These are phyloP conservation scores for Boechera divaricarpa DNA, from an alignment of 345 rosid genomes.

Conservation along the genomic window DNA sequence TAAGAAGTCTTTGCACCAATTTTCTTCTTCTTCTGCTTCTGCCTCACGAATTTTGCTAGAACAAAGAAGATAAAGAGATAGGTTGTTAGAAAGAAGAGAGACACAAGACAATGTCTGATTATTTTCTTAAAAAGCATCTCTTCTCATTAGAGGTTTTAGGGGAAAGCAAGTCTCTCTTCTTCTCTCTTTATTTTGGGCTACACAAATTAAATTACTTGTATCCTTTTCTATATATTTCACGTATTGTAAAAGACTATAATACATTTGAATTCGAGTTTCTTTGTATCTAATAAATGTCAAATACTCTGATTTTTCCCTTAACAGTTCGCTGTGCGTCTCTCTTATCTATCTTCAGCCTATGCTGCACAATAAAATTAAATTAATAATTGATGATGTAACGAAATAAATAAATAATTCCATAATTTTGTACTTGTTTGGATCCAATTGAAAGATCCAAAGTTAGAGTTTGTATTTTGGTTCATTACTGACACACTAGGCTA, in stretches of 20 bases:
- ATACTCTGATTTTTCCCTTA: background rate
- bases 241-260: slow-evolving; percentile 35
- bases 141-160: slow-evolving; percentile 25
- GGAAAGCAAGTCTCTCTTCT: slow-evolving; percentile 12
- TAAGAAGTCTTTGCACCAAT: slow-evolving; percentile 37
- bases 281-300: slow-evolving; percentile 41
- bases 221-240: slow-evolving; percentile 34
- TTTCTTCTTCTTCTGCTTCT: slow-evolving; percentile 28
- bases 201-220: slow-evolving; percentile 35
- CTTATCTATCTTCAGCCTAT: background rate
- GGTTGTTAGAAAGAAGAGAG: slow-evolving; percentile 42
- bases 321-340: background rate
- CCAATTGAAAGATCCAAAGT: background rate
- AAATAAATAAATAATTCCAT: background rate
- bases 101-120: slow-evolving; percentile 38
- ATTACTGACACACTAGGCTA: background rate
- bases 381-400: background rate
- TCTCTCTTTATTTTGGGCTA: slow-evolving; percentile 33
- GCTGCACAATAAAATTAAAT: background rate
- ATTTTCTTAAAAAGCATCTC: slow-evolving; percentile 25
- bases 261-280: slow-evolving; percentile 24
- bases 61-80: slow-evolving; percentile 35
- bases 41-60: slow-evolving; percentile 34
- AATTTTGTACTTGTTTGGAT: background rate
- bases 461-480: background rate